phyloP scores from a whole-genome alignment of 1,284 basidiomycete genomes.

The Papiliotrema flavescens region DNA sequence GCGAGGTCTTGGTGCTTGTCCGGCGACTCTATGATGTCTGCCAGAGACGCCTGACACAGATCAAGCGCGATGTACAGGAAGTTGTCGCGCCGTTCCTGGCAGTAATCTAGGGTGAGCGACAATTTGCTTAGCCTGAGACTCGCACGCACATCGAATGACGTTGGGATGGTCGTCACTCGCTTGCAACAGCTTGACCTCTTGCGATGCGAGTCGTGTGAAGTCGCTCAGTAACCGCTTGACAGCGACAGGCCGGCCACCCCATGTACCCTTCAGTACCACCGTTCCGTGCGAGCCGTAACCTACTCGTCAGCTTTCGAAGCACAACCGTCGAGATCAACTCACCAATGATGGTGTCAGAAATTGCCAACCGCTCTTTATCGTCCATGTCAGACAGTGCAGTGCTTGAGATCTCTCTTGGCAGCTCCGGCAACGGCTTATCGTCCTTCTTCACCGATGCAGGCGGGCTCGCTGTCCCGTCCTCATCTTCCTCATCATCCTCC shows the following conservation, averaged over 20 bases:
- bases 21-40: conserved; percentile 84
- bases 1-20: conserved; percentile 58
- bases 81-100: conserved; percentile 86
- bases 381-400: conserved; percentile 23
- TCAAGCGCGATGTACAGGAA: conserved; percentile 98
- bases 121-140: background rate
- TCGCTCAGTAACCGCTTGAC: conserved; percentile 94
- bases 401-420: conserved; percentile 36
- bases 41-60: conserved; percentile 89
- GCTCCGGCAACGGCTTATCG: conserved; percentile 39
- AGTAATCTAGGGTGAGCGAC: conserved; percentile 60
- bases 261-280: conserved; percentile 86
- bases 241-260: conserved; percentile 93
- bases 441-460: conserved; percentile 9
- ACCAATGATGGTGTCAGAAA: conserved; percentile 79
- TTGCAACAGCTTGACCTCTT: conserved; percentile 90
- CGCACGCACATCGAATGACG: conserved; percentile 70
- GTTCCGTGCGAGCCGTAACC: conserved; percentile 97
- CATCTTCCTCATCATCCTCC: conserved; percentile 48
- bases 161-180: conserved; percentile 98
- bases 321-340: conserved; percentile 26
- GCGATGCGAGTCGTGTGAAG: conserved; percentile 89
- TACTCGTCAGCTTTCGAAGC: conserved; percentile 36
- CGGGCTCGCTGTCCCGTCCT: conserved; percentile 10
- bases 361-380: conserved; percentile 53